phyloP scores from a whole-genome alignment of 225 moss, liverwort and hornwort genomes.

The Anthoceros angustus region DNA sequence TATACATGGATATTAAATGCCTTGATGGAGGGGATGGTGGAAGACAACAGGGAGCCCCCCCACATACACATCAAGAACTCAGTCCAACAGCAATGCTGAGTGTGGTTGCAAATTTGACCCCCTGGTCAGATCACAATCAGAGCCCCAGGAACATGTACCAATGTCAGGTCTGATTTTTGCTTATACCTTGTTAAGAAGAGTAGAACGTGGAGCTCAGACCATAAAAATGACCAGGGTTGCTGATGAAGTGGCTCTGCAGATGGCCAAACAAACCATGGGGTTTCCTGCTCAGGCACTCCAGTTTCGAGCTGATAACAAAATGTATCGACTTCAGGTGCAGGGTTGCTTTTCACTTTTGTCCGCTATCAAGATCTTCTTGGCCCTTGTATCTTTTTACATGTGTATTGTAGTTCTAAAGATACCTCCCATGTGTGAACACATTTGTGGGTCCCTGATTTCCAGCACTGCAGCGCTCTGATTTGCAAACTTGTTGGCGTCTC shows the following conservation, averaged over 20 bases:
- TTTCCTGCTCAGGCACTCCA: constrained; percentile 86
- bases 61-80: constrained; percentile 65
- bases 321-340: constrained; percentile 84
- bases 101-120: constrained; percentile 91
- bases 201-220: too few species aligned
- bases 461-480: too few species aligned
- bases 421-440: too few species aligned
- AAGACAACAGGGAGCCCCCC: constrained; percentile 24
- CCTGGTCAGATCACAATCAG: constrained; percentile 99
- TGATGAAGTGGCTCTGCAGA: constrained; percentile 27
- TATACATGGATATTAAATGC: constrained; percentile 93
- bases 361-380: background rate
- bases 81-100: constrained; percentile 68
- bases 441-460: too few species aligned
- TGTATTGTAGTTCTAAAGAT: too few species aligned
- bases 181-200: too few species aligned
- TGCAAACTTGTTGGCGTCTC: too few species aligned
- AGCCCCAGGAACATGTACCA: constrained; percentile 99
- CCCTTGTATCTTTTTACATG: background rate
- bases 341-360: background rate
- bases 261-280: constrained; percentile 99
- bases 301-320: constrained; percentile 69
- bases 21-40: constrained; percentile 60
- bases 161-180: constrained; percentile 49
- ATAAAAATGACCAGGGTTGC: background rate